Evolutionary conservation across 2,329 filamentous ascomycete genomes (phyloP).

Genomic region (Xylaria sp.): DNA sequence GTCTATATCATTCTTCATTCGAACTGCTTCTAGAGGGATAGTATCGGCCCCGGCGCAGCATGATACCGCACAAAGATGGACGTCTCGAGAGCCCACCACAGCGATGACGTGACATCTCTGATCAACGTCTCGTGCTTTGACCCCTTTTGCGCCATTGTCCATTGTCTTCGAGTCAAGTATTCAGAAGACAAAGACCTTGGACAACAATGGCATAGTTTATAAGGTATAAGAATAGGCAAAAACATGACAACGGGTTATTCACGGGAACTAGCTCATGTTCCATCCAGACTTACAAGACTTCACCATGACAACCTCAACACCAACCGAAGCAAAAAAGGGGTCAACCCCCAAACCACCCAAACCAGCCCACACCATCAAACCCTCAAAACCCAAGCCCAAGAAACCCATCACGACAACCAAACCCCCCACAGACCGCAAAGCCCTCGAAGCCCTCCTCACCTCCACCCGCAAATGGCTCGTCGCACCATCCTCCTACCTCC

Average conservation of each 20-base stretch:
- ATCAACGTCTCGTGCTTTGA: background rate
- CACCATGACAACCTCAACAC: background rate
- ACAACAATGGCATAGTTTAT: slow-evolving; percentile 7
- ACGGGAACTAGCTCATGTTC: background rate
- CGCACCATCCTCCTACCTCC: slow-evolving; percentile 9
- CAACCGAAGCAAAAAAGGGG: background rate
- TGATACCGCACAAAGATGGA: background rate
- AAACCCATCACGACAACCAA: background rate
- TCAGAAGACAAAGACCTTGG: background rate
- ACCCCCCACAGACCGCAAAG: background rate
- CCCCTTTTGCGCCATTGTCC: background rate
- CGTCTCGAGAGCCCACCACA: background rate
- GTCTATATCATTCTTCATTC: background rate
- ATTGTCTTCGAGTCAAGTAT: background rate
- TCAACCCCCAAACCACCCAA: background rate
- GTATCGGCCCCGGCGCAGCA: background rate
- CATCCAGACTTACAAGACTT: too few relatives aligned
- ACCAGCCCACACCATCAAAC: background rate
- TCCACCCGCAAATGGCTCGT: slow-evolving; percentile 14
- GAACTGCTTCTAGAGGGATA: background rate
- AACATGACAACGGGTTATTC: background rate
- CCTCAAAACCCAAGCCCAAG: background rate
- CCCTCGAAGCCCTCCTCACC: slow-evolving; percentile 10
- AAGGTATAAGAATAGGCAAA: background rate
- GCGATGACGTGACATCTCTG: background rate